Conservation (phyloP, 2,329 filamentous ascomycete species). For the Alternaria panax region DNA sequence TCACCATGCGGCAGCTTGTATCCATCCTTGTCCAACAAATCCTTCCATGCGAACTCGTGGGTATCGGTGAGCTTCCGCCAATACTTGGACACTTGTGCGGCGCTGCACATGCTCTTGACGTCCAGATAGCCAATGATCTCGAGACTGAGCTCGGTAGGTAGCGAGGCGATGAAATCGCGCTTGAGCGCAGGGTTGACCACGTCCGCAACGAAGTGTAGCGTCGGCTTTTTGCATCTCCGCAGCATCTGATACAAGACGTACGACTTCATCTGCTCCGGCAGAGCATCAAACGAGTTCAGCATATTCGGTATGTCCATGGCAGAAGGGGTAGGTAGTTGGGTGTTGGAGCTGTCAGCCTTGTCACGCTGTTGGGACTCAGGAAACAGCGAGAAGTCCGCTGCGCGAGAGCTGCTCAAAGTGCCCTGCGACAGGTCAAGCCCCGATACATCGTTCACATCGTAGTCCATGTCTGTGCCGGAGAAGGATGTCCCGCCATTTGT, state of each 20-base stretch:
- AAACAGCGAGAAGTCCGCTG: slow-evolving; percentile 25
- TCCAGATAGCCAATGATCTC: slow-evolving; percentile 89
- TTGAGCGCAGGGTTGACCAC: slow-evolving; percentile 93
- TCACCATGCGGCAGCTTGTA: slow-evolving; percentile 82
- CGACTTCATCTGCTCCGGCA: slow-evolving; percentile 90
- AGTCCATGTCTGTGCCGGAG: slow-evolving; percentile 37
- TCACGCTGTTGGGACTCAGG: slow-evolving; percentile 23
- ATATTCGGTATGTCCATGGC: slow-evolving; percentile 84
- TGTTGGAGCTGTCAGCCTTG: slow-evolving; percentile 36
- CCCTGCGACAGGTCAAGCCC: slow-evolving; percentile 46
- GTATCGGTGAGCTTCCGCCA: slow-evolving; percentile 92
- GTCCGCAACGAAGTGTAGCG: slow-evolving; percentile 86
- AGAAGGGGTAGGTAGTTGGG: slow-evolving; percentile 48
- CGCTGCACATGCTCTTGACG: slow-evolving; percentile 82
- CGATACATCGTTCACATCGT: slow-evolving; percentile 47
- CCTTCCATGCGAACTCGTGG: slow-evolving; percentile 96
- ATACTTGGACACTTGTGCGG: slow-evolving; percentile 90
- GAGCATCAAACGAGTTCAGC: slow-evolving; percentile 87
- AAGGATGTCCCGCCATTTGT: slow-evolving; percentile 39
- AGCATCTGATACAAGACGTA: slow-evolving; percentile 98
- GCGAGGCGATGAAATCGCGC: slow-evolving; percentile 85
- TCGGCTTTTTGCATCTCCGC: slow-evolving; percentile 84
- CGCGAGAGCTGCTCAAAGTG: slow-evolving; percentile 19
- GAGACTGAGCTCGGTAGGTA: slow-evolving; percentile 86
- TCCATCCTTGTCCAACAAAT: slow-evolving; percentile 84